phyloP scores from a whole-genome alignment of 1,284 basidiomycete species.

The Phellinidium pouzarii region DNA sequence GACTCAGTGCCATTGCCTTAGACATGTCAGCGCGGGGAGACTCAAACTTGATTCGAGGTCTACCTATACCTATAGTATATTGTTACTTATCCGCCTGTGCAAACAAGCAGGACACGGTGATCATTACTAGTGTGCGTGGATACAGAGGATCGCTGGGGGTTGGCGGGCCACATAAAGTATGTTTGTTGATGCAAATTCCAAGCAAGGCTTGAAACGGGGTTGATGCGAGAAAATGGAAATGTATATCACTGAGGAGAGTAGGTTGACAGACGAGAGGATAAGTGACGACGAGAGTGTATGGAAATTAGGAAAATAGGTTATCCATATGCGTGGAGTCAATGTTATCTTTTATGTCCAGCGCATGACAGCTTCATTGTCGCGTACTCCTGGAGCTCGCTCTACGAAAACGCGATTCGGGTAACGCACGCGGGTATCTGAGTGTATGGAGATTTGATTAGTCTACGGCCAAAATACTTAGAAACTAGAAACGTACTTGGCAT shows the following conservation, averaged over 20 bases:
- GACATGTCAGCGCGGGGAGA: background rate
- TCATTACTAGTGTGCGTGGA: too few species aligned
- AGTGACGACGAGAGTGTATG: background rate
- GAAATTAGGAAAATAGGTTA: background rate
- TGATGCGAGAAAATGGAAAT: too few species aligned
- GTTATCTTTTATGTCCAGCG: conserved; percentile 47
- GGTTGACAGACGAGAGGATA: too few species aligned
- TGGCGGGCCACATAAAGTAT: too few species aligned
- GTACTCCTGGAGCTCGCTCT: conserved; percentile 55
- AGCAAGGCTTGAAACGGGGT: too few species aligned
- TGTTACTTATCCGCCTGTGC: too few species aligned
- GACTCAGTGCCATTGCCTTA: too few species aligned
- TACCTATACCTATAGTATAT: too few species aligned
- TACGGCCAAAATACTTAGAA: background rate
- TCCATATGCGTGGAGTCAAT: conserved; percentile 17
- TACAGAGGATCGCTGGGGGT: too few species aligned
- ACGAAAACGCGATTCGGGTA: conserved; percentile 67
- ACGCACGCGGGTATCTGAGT: conserved; percentile 52
- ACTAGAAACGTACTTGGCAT: conserved; percentile 56
- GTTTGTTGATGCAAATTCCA: too few species aligned
- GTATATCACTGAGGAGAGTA: too few species aligned
- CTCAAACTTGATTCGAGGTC: background rate
- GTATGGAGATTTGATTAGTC: conserved; percentile 13
- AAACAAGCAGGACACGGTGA: too few species aligned
- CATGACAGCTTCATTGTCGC: conserved; percentile 66